phyloP scores from a whole-genome alignment of 352 stramenopile species.

The Thraustotheca clavata region DNA sequence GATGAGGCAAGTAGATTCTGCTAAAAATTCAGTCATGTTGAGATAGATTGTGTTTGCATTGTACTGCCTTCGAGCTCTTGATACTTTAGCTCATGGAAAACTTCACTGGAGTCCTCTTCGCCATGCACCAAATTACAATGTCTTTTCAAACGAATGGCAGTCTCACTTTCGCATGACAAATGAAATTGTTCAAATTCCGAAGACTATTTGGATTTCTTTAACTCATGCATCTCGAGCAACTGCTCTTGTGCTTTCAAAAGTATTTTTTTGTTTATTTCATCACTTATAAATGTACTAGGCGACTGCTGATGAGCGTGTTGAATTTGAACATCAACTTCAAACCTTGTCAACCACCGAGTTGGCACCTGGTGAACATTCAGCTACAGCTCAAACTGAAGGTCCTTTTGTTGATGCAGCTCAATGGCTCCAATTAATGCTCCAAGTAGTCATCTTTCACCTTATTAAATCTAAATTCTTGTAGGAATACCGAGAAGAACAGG shows the following conservation, averaged over 20 bases:
- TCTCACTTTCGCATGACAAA: constrained; percentile 8
- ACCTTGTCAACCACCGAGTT: constrained; percentile 62
- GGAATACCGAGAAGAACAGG: constrained; percentile 89
- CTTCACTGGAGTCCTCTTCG: constrained; percentile 60
- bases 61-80: constrained; percentile 79
- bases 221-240: constrained; percentile 67
- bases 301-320: constrained; percentile 42
- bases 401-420: constrained; percentile 63
- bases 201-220: constrained; percentile 74
- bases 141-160: constrained; percentile 45
- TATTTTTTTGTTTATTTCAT: not conserved
- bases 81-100: constrained; percentile 48
- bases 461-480: constrained; percentile 25
- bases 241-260: constrained; percentile 55
- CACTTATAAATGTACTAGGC: constrained; percentile 21
- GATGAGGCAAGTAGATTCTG: constrained; percentile 45
- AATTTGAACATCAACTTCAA: constrained; percentile 54
- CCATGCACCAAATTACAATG: constrained; percentile 42
- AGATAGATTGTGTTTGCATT: constrained; percentile 78
- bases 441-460: constrained; percentile 9
- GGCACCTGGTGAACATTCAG: constrained; percentile 34
- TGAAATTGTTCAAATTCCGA: constrained; percentile 35
- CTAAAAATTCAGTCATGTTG: too few relatives aligned
- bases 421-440: constrained; percentile 83
- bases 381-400: constrained; percentile 20